Percentiles rank a stretch among this genome's conserved stretches.
phyloP scores from a whole-genome alignment of 2,329 filamentous ascomycete genomes.

The Talaromyces sp. region DNA sequence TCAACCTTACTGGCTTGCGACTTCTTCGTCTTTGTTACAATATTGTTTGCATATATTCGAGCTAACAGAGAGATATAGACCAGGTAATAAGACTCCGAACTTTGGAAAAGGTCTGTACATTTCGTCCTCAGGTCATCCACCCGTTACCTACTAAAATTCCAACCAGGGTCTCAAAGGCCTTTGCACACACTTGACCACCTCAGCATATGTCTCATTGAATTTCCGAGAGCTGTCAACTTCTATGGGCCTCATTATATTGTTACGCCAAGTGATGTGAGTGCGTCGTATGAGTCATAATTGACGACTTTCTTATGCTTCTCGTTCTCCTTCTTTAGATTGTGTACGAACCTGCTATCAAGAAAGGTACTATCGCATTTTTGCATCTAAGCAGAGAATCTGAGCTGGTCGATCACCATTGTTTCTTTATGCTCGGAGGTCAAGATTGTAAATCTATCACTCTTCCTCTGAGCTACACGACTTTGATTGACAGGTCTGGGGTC shows the following conservation, averaged over 20 bases:
- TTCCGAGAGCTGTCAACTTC: slow-evolving; percentile 13
- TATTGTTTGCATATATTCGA: too few species aligned
- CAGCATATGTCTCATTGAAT: slow-evolving; percentile 19
- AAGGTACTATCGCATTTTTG: slow-evolving; percentile 48
- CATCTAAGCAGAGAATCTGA: slow-evolving; percentile 53
- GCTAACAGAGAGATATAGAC: slow-evolving; percentile 21
- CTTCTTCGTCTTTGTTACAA: too few species aligned
- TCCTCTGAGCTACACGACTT: slow-evolving; percentile 69
- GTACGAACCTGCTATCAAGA: slow-evolving; percentile 15
- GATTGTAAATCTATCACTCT: slow-evolving; percentile 61
- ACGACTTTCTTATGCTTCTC: too few species aligned
- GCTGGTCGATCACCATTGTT: slow-evolving; percentile 54
- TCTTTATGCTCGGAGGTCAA: slow-evolving; percentile 44
- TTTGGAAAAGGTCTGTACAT: slow-evolving; percentile 18
- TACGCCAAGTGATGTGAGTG: slow-evolving; percentile 15
- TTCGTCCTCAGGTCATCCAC: too few species aligned
- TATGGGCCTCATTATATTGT: slow-evolving; percentile 19
- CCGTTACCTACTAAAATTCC: too few species aligned
- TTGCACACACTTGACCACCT: slow-evolving; percentile 25
- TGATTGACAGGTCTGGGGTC: slow-evolving; percentile 65
- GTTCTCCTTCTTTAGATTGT: too few species aligned
- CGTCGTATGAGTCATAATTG: too few species aligned
- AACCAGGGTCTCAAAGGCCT: slow-evolving; percentile 22
- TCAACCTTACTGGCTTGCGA: slow-evolving; percentile 21
- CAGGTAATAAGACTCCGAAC: slow-evolving; percentile 20